phyloP scores from a whole-genome alignment of 768 basidiomycete genomes.

The Punctularia strigosozonata region DNA sequence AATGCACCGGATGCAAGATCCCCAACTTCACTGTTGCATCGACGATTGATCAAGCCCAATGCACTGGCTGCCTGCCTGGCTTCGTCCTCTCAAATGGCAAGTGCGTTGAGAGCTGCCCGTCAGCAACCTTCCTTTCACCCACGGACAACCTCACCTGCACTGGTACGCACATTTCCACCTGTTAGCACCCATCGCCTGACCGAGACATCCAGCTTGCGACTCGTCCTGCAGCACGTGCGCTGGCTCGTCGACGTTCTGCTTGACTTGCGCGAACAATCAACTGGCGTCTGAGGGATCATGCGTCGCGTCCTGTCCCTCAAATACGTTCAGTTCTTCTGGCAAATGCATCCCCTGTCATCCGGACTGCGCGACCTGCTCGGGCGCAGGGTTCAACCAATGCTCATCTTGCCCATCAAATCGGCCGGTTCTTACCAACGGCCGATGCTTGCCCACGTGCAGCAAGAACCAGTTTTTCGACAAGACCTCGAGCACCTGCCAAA shows the following conservation, averaged over 20 bases:
- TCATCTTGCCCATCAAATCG: constrained; percentile 52
- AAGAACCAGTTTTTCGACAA: constrained; percentile 63
- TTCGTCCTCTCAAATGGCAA: constrained; percentile 57
- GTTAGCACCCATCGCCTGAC: constrained; percentile 6
- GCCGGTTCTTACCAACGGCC: constrained; percentile 63
- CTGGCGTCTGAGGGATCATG: constrained; percentile 68
- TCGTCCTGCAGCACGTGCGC: constrained; percentile 65
- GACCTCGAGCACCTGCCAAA: constrained; percentile 48
- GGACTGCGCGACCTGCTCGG: constrained; percentile 77
- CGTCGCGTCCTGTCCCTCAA: constrained; percentile 61
- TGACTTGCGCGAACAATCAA: constrained; percentile 56
- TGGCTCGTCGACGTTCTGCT: constrained; percentile 57
- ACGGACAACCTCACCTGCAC: constrained; percentile 66
- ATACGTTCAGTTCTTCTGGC: constrained; percentile 53
- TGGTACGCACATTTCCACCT: constrained; percentile 32
- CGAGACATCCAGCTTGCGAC: constrained; percentile 39
- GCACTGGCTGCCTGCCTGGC: constrained; percentile 72
- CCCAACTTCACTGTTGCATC: constrained; percentile 61
- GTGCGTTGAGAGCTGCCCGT: constrained; percentile 62
- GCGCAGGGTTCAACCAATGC: constrained; percentile 71
- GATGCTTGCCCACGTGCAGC: constrained; percentile 71
- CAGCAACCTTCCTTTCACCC: constrained; percentile 60
- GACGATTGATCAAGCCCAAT: constrained; percentile 51
- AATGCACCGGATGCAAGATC: constrained; percentile 71
- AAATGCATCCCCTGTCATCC: constrained; percentile 72